These are phyloP conservation scores for Melastoma candidum DNA, from an alignment of 441 rosid genomes.

Conservation along the genomic window DNA sequence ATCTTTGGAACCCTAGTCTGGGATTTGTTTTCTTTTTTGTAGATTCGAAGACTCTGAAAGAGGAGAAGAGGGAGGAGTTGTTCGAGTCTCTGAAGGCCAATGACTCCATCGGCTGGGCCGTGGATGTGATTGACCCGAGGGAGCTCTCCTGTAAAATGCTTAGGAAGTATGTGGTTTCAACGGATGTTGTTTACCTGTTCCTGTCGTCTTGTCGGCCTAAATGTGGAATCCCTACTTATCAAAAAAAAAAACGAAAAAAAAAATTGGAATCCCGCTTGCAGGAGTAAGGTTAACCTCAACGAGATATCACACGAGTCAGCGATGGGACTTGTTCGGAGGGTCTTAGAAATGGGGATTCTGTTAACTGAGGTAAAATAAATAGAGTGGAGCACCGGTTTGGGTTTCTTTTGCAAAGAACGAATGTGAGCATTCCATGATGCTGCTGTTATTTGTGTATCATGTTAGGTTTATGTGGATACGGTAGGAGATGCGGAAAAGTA, in stretches of 20 bases:
- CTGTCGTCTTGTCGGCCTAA: not conserved
- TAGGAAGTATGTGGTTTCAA: constrained; percentile 35
- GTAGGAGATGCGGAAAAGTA: constrained; percentile 94
- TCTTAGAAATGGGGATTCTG: constrained; percentile 64
- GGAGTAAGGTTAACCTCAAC: constrained; percentile 75
- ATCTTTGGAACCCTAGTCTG: not conserved
- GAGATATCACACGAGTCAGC: constrained; percentile 93
- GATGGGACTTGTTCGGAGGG: constrained; percentile 61
- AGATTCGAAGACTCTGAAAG: constrained; percentile 91
- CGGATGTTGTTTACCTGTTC: not conserved
- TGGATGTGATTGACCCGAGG: constrained; percentile 85
- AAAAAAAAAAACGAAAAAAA: too few species aligned
- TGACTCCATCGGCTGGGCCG: constrained; percentile 84
- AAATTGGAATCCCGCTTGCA: constrained; percentile 18
- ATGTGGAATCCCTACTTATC: too few species aligned
- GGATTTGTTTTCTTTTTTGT: not conserved
- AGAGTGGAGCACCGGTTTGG: not conserved
- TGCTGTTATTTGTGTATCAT: constrained; percentile 5
- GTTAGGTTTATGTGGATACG: constrained; percentile 80
- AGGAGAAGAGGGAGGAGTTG: constrained; percentile 80
- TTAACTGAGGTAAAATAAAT: constrained; percentile 54
- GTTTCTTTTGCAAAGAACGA: not conserved
- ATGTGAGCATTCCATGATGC: not conserved
- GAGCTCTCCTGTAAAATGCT: constrained; percentile 95
- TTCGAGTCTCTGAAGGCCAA: constrained; percentile 64